phyloP scores from a whole-genome alignment of 176 grass and related monocot genomes.

The Ensete glaucum region DNA sequence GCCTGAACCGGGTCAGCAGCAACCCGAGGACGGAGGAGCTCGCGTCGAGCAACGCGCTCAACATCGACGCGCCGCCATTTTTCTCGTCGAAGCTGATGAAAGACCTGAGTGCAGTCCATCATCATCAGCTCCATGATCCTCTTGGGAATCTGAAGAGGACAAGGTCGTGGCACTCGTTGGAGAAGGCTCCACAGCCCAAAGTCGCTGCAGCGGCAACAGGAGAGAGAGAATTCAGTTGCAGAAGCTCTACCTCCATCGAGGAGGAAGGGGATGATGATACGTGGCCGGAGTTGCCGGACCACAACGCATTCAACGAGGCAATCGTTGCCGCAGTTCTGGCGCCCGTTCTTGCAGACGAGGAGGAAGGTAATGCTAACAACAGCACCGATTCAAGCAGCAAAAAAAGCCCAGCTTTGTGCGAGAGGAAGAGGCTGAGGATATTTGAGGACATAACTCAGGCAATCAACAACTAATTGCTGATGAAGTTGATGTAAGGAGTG shows the following conservation, averaged over 20 bases:
- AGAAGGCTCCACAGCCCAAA: conserved; percentile 18
- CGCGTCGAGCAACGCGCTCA: conserved; percentile 22
- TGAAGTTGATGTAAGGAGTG: too few species aligned
- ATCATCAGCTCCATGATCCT: conserved; percentile 29
- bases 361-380: background rate
- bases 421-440: conserved; percentile 85
- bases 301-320: conserved; percentile 67
- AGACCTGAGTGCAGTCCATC: conserved; percentile 12
- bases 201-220: conserved; percentile 4
- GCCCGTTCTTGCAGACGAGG: conserved; percentile 40
- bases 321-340: conserved; percentile 49
- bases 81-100: conserved; percentile 45
- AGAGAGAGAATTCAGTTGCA: conserved; percentile 24
- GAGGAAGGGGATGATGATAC: conserved; percentile 48
- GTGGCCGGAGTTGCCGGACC: conserved; percentile 86
- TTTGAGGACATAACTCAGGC: conserved; percentile 86
- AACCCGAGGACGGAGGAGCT: background rate
- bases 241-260: conserved; percentile 49
- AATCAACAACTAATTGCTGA: conserved; percentile 23
- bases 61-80: conserved; percentile 72
- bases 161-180: conserved; percentile 38
- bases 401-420: conserved; percentile 57
- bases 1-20: conserved; percentile 9
- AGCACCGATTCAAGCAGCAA: conserved; percentile 5
- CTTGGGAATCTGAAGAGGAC: conserved; percentile 89